These are phyloP conservation scores for Podospora didyma DNA, from an alignment of 495 filamentous ascomycete species.

Conservation along the genomic window DNA sequence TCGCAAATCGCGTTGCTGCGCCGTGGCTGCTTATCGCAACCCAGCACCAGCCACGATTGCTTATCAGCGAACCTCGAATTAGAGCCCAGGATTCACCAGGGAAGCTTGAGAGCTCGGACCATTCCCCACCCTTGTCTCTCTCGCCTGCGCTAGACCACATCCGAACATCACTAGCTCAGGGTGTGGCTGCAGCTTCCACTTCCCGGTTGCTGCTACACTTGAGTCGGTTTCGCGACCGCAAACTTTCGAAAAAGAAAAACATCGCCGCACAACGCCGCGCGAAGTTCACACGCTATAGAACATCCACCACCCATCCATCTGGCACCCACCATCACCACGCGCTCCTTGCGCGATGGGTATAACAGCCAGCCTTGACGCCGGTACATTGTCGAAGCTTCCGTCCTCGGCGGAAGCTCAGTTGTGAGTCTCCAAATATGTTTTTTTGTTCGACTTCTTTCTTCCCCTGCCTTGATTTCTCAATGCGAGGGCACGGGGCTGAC, in stretches of 20 bases:
- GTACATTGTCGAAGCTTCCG: constrained; percentile 14
- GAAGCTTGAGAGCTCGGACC: background rate
- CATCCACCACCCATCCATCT: background rate
- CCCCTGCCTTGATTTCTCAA: no score
- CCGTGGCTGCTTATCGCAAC: background rate
- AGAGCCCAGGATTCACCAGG: background rate
- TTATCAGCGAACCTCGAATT: background rate
- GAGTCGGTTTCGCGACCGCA: background rate
- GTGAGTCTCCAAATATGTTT: constrained; percentile 10
- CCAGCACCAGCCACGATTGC: background rate
- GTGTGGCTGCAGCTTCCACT: background rate
- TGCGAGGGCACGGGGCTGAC: no score
- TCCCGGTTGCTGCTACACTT: background rate
- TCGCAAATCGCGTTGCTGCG: no score
- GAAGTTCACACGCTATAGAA: background rate
- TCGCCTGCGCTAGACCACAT: constrained; percentile 2
- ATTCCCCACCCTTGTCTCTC: background rate
- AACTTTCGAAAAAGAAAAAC: background rate
- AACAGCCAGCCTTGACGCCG: constrained; percentile 6
- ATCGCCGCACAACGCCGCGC: background rate
- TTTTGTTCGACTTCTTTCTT: background rate
- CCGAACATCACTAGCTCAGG: background rate
- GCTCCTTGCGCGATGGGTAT: constrained; percentile 30
- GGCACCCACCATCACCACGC: constrained; percentile 10
- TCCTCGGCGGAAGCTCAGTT: constrained; percentile 13